phyloP scores from a whole-genome alignment of 768 basidiomycete genomes.

The Panaeolus cyanescens region DNA sequence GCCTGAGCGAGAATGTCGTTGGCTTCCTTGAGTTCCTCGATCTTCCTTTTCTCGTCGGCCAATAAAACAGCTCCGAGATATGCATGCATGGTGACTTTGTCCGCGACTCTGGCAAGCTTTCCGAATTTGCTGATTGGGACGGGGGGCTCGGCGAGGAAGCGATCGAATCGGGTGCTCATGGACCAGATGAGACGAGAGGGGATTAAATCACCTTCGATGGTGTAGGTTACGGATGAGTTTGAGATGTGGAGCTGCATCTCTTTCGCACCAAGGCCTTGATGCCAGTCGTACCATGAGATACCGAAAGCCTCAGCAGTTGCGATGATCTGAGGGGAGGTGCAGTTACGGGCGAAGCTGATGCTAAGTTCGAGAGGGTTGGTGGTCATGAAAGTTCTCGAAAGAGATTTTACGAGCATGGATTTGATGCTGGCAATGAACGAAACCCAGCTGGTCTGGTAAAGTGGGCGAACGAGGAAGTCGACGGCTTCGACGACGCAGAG shows the following conservation, averaged over 20 bases:
- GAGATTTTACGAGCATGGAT: neutral
- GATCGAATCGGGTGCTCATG: neutral
- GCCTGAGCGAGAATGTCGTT: slow-evolving; percentile 39
- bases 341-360: neutral
- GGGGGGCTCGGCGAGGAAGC: slow-evolving; percentile 15
- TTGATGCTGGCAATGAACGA: neutral
- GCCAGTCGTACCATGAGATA: neutral
- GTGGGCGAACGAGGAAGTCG: neutral
- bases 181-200: neutral
- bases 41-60: slow-evolving; percentile 29
- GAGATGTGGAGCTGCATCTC: neutral
- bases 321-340: neutral
- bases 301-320: neutral
- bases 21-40: slow-evolving; percentile 21
- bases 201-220: neutral
- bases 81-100: slow-evolving; percentile 9
- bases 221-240: neutral
- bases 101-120: slow-evolving; percentile 13
- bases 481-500: neutral
- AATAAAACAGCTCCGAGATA: slow-evolving; percentile 32
- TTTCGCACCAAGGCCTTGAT: neutral
- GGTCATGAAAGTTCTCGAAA: neutral
- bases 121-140: slow-evolving; percentile 32
- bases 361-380: neutral
- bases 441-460: neutral